Evolutionary conservation across 352 stramenopile genomes (phyloP).

Genomic region (Phytopythium oedochilum): DNA sequence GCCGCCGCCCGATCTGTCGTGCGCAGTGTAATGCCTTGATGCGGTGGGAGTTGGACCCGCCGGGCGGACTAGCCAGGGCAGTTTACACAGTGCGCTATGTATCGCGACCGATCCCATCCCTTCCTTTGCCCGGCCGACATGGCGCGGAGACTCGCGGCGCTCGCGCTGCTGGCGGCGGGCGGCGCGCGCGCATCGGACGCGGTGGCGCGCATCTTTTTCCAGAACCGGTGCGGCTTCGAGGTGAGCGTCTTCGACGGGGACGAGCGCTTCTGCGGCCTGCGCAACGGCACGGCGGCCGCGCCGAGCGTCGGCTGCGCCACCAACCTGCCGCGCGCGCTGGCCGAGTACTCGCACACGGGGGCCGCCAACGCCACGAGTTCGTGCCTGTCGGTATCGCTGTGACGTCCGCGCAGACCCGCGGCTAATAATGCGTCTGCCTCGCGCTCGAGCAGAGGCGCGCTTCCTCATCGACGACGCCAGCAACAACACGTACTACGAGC

Average conservation of each 20-base stretch:
- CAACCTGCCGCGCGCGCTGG: constrained; percentile 1
- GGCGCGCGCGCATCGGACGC: background rate
- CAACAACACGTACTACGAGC: constrained; percentile 9
- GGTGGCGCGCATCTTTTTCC: constrained; percentile 2
- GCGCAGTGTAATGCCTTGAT: too few relatives aligned
- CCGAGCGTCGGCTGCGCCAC: constrained; percentile 7
- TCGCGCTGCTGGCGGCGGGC: background rate
- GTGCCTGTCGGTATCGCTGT: too few relatives aligned
- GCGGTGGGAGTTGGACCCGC: too few relatives aligned
- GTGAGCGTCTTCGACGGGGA: constrained; percentile 2
- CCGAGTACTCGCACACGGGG: constrained; percentile 8
- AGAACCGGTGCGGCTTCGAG: constrained; percentile 3
- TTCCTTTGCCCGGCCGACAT: background rate
- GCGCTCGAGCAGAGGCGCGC: background rate
- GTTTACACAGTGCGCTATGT: too few relatives aligned
- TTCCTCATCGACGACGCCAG: constrained; percentile 4
- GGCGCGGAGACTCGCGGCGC: background rate
- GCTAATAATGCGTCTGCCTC: background rate
- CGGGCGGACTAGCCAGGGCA: too few relatives aligned
- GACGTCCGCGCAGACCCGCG: background rate
- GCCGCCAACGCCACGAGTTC: constrained; percentile 7
- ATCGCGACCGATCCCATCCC: too few relatives aligned
- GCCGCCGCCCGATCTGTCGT: too few relatives aligned
- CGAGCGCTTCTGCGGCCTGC: constrained; percentile 7
- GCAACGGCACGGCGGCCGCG: constrained; percentile 1